phyloP scores from a whole-genome alignment of 257 asterid species.

The Thymus mandschuricus region DNA sequence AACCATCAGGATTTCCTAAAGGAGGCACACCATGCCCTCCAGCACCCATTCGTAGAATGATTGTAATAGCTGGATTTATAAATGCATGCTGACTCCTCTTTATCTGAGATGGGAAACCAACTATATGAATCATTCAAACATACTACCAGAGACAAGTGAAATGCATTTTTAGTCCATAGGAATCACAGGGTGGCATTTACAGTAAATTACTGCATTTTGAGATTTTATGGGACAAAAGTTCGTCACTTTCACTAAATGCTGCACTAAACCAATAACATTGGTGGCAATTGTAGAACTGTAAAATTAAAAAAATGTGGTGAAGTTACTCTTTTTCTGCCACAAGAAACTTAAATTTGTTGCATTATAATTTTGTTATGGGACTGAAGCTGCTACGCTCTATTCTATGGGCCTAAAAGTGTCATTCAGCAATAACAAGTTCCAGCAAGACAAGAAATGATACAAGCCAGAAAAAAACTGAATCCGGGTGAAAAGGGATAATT shows the following conservation, averaged over 20 bases:
- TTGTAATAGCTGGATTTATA: slow-evolving; percentile 91
- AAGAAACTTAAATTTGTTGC: not conserved
- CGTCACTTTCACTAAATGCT: not conserved
- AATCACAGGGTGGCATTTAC: not conserved
- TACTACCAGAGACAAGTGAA: slow-evolving; percentile 9
- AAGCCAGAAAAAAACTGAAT: not conserved
- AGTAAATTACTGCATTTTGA: not conserved
- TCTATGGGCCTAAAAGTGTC: not conserved
- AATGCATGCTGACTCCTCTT: slow-evolving; percentile 94
- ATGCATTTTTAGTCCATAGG: slow-evolving; percentile 3
- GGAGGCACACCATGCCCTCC: slow-evolving; percentile 99
- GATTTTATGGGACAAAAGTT: not conserved
- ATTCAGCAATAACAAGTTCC: not conserved
- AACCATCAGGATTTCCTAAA: slow-evolving; percentile 97
- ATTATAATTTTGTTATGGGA: not conserved
- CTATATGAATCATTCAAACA: slow-evolving; percentile 30
- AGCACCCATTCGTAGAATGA: slow-evolving; percentile 94
- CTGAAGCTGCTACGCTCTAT: not conserved
- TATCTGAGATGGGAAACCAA: slow-evolving; percentile 56
- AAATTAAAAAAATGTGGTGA: not conserved
- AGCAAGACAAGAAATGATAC: not conserved
- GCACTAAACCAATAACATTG: not conserved
- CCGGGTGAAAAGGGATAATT: not conserved
- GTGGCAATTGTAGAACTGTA: not conserved
- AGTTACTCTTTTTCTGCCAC: not conserved